A percentile compares a stretch with the other conserved stretches of the same genome.
phyloP scores from a whole-genome alignment of 116 monocot genomes.

The Cymodocea nodosa region DNA sequence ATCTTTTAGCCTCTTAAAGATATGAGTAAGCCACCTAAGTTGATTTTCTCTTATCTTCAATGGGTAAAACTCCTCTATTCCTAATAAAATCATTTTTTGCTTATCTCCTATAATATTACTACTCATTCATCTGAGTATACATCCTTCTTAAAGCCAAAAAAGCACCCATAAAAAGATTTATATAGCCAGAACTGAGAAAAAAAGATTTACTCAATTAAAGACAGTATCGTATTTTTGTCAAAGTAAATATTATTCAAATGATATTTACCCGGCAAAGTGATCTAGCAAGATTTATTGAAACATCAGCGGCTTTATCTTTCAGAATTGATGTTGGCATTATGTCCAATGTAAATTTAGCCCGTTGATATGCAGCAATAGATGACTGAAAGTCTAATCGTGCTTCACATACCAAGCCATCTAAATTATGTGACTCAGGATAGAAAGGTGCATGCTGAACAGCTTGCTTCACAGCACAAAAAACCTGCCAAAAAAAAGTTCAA shows the following conservation, averaged over 20 bases:
- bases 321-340: constrained; percentile 11
- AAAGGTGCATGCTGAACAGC: constrained; percentile 69
- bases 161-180: background rate
- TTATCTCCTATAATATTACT: no score
- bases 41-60: no score
- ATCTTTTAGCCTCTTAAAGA: no score
- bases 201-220: no score
- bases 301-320: constrained; percentile 24
- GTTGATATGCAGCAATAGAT: constrained; percentile 52
- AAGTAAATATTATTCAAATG: background rate
- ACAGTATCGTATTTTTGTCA: no score
- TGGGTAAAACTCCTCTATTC: no score
- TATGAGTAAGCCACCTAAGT: no score
- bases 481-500: constrained; percentile 25
- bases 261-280: constrained; percentile 63
- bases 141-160: background rate
- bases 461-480: constrained; percentile 61
- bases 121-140: no score
- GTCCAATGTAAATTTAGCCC: constrained; percentile 37
- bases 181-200: background rate
- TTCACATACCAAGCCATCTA: constrained; percentile 80
- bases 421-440: constrained; percentile 75
- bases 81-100: no score
- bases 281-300: constrained; percentile 84
- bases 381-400: constrained; percentile 52